Conservation (phyloP, 768 basidiomycete species). For the Tylopilus rubrobrunneus region DNA sequence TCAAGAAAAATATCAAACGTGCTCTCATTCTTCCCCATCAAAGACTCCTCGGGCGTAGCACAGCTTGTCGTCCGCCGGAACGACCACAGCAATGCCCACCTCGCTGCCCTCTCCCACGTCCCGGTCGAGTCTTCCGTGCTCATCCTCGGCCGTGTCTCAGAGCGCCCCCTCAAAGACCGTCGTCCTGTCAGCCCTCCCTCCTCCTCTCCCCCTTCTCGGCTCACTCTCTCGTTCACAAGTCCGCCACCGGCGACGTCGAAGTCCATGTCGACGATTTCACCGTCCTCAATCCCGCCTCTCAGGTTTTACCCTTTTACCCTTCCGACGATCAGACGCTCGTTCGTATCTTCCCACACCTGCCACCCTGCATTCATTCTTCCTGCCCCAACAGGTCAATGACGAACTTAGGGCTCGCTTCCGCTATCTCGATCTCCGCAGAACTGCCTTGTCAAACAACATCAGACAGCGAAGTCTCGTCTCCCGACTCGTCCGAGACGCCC, state of each 20-base stretch:
- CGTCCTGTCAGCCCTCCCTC: constrained; percentile 47
- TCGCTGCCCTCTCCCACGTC: constrained; percentile 51
- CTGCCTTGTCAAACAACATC: constrained; percentile 70
- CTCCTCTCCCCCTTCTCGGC: not conserved
- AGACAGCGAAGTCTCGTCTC: constrained; percentile 81
- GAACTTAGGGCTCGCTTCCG: constrained; percentile 82
- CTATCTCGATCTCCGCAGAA: constrained; percentile 83
- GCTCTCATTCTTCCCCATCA: constrained; percentile 84
- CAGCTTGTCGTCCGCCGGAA: constrained; percentile 71
- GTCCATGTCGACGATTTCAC: constrained; percentile 66
- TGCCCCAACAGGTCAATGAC: constrained; percentile 64
- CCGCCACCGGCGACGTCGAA: constrained; percentile 72
- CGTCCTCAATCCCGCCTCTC: constrained; percentile 75
- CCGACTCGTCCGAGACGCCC: constrained; percentile 64
- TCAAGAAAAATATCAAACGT: constrained; percentile 62
- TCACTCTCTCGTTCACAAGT: constrained; percentile 34
- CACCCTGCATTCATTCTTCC: not conserved
- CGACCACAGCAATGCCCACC: constrained; percentile 17
- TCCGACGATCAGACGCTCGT: constrained; percentile 75
- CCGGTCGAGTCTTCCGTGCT: constrained; percentile 78
- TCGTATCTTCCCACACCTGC: constrained; percentile 27
- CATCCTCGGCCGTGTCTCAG: constrained; percentile 67
- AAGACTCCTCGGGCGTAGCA: constrained; percentile 69
- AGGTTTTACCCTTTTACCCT: constrained; percentile 78
- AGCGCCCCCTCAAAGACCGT: constrained; percentile 58